Conservation (phyloP, 805 yeast species). For the Clavispora phyllophila region DNA sequence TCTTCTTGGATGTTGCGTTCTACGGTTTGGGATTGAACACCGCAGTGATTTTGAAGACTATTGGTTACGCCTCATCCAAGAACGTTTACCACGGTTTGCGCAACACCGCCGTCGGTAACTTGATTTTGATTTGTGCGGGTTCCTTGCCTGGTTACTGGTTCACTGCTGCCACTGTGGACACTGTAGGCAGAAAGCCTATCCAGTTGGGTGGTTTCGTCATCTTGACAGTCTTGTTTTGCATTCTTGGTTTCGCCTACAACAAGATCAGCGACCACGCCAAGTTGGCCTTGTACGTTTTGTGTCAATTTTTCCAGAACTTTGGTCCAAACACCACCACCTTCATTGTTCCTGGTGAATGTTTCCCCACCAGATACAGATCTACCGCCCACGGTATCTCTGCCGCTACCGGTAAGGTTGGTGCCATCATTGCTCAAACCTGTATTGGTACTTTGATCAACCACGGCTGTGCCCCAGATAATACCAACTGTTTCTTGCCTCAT, state of each 20-base stretch:
- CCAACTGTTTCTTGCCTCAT: slow-evolving; percentile 80
- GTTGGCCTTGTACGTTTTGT: slow-evolving; percentile 71
- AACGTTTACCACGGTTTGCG: slow-evolving; percentile 68
- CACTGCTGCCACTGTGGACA: slow-evolving; percentile 74
- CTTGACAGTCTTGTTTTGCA: slow-evolving; percentile 68
- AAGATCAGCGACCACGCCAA: slow-evolving; percentile 61
- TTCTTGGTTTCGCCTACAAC: slow-evolving; percentile 80
- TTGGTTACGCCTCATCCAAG: slow-evolving; percentile 72
- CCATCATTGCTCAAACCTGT: slow-evolving; percentile 85
- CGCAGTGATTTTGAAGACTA: slow-evolving; percentile 71
- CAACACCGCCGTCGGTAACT: slow-evolving; percentile 85
- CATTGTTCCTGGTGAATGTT: slow-evolving; percentile 85
- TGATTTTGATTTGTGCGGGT: slow-evolving; percentile 92
- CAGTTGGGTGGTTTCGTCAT: slow-evolving; percentile 73
- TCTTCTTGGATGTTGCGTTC: slow-evolving; percentile 82
- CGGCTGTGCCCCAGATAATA: slow-evolving; percentile 57
- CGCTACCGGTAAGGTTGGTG: slow-evolving; percentile 88
- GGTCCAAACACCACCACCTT: slow-evolving; percentile 94
- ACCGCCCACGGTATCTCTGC: slow-evolving; percentile 95
- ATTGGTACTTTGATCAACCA: slow-evolving; percentile 80
- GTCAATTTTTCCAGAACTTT: slow-evolving; percentile 85
- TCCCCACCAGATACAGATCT: slow-evolving; percentile 93
- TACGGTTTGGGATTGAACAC: slow-evolving; percentile 86
- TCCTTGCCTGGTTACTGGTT: slow-evolving; percentile 92
- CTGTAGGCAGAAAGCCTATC: slow-evolving; percentile 77